Evolutionary conservation across 2,329 filamentous ascomycete species (phyloP).

Genomic region (Fusarium coffeatum): DNA sequence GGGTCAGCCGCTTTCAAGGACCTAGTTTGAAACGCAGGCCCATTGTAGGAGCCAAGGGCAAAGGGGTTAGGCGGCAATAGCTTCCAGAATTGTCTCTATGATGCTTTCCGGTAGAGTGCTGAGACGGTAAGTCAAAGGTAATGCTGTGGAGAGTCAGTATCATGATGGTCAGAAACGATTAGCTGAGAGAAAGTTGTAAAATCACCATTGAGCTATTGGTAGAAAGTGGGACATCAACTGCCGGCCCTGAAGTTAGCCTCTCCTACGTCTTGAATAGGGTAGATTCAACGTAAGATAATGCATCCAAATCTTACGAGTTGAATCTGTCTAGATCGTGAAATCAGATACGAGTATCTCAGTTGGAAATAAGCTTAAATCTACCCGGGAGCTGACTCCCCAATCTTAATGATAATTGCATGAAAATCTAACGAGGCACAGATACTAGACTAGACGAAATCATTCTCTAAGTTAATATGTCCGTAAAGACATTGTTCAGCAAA

Average conservation of each 20-base stretch:
- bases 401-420: not conserved
- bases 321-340: not conserved
- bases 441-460: not conserved
- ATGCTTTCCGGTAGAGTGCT: fast-evolving
- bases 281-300: not conserved
- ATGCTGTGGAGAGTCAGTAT: not conserved
- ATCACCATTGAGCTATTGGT: too few species aligned
- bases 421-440: not conserved
- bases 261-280: not conserved
- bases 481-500: not conserved
- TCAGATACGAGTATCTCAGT: not conserved
- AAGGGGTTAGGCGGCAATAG: not conserved
- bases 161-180: too few species aligned
- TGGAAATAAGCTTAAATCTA: not conserved
- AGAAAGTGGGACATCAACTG: not conserved
- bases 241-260: too few species aligned
- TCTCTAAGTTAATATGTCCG: not conserved
- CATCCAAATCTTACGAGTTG: not conserved
- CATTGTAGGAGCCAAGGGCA: not conserved
- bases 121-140: not conserved
- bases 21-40: not conserved
- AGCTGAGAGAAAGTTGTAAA: too few species aligned
- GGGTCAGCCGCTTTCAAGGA: not conserved
- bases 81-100: not conserved
- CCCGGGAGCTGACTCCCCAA: not conserved